phyloP scores from a whole-genome alignment of 345 rosid genomes.

The Rhodamnia rubescens region DNA sequence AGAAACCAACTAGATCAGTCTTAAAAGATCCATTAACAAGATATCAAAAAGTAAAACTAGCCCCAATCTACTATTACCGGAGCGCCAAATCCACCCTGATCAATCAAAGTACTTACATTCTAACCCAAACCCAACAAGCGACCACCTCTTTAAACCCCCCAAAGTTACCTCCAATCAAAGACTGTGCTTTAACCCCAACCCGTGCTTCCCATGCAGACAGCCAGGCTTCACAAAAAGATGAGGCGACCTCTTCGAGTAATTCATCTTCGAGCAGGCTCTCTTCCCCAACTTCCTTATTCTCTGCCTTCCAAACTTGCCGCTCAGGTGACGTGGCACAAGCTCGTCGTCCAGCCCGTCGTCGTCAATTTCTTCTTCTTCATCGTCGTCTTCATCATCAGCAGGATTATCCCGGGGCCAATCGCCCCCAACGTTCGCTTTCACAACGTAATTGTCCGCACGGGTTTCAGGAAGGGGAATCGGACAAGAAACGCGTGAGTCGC shows the following conservation, averaged over 20 bases:
- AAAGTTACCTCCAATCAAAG: constrained; percentile 3
- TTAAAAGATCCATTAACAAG: not conserved
- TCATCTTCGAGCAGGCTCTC: constrained; percentile 23
- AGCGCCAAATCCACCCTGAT: not conserved
- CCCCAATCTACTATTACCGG: not conserved
- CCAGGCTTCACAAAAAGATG: constrained; percentile 21
- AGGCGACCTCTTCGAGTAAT: constrained; percentile 18
- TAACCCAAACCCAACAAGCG: not conserved
- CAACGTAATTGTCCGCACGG: not conserved
- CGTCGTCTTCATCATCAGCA: not conserved
- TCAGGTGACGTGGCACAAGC: constrained; percentile 22
- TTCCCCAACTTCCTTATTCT: constrained; percentile 41
- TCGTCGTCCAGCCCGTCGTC: constrained; percentile 37
- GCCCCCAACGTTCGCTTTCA: not conserved
- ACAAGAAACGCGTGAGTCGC: not conserved
- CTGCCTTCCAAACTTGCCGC: constrained; percentile 26
- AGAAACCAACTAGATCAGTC: not conserved
- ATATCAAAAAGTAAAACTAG: not conserved
- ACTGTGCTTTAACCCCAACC: constrained; percentile 22
- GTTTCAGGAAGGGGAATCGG: not conserved
- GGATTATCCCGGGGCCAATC: not conserved
- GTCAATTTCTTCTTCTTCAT: constrained; percentile 16
- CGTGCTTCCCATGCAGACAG: constrained; percentile 27
- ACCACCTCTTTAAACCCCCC: not conserved
- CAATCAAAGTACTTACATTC: not conserved